Conservation (phyloP, 2,329 filamentous ascomycete genomes). For the Diaporthe velutina region DNA sequence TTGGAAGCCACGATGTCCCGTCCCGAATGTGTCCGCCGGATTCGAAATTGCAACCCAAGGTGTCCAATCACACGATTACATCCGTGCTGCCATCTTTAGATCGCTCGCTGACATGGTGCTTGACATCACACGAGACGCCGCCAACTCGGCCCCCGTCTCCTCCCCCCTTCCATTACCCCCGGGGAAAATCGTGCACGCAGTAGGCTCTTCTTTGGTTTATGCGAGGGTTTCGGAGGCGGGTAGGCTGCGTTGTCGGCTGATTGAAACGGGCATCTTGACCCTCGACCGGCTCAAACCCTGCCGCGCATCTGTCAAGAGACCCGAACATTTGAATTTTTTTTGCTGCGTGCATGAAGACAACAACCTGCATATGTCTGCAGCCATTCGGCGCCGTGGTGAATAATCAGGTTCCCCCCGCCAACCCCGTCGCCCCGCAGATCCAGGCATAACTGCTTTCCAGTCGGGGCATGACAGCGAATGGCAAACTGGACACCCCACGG, state of each 20-base stretch:
- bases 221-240: neutral
- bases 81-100: neutral
- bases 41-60: neutral
- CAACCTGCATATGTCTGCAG: conserved; percentile 24
- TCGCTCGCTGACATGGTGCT: neutral
- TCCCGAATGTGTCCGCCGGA: neutral
- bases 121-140: conserved; percentile 3
- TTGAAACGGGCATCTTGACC: conserved; percentile 16
- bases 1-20: conserved; percentile 21
- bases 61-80: neutral
- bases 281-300: conserved; percentile 18
- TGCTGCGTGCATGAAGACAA: conserved; percentile 1
- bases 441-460: conserved; percentile 18
- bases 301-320: conserved; percentile 13
- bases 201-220: neutral
- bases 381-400: conserved; percentile 22
- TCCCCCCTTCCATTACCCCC: too few relatives aligned
- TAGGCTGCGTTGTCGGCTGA: conserved; percentile 7
- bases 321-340: conserved; percentile 20
- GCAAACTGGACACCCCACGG: conserved; percentile 24
- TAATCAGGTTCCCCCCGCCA: conserved; percentile 4
- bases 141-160: neutral
- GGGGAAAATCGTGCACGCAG: neutral
- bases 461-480: conserved; percentile 21
- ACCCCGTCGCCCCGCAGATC: conserved; percentile 25